Base-by-base conservation (phyloP, 2,329 filamentous ascomycete genomes). In the Cladophialophora carrionii region DNA sequence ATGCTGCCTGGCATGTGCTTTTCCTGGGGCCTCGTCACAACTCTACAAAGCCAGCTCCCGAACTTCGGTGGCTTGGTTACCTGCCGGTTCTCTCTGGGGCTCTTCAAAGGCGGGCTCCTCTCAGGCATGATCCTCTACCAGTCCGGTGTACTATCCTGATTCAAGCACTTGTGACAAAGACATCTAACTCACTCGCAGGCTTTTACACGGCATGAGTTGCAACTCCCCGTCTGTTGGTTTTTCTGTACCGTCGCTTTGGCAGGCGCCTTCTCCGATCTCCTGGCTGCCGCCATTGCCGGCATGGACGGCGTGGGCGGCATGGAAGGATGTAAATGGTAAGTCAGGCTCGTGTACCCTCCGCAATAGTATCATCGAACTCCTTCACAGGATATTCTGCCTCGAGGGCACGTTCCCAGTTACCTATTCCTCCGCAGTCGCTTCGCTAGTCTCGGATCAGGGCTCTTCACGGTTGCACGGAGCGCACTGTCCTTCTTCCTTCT, bases 111-210 rank as follows among this genome's bases (percentile, higher is more conserved):
- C 43, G 88, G 87, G 0, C 75, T 90, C 41, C 76, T 90, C 2
- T 88, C 88, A 0, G 88, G 87, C 54, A 89, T 90, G 77, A 82
- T 89, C 0, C 77, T 90, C 1, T 90, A 90, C 71, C 80, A 90
- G 12, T 88, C 32, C 10, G 32, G 32, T 34, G 32, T 12, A 2
- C 32, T 9, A 4, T 0, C 0, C 32, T 12, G 32, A 12, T 8
- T 12, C 10, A 12, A 34, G 32, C 9, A 34, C 1, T 3, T 2
- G 10, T 8, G 29, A 3, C 9, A 34, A 12, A 34, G 32, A 0
- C 10, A 34, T 34, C 32, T 34, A 34, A 34, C 9, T 12, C 14
- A 9, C 32, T 3, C 1, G 32, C 86, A 0, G 80, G 81, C 6
- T 83, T 90, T 68, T 87, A 89, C 71, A 83, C 79, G 86, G 22